Conservation (phyloP, 2,329 filamentous ascomycete species). For the Penicillium aurantiogriseum region DNA sequence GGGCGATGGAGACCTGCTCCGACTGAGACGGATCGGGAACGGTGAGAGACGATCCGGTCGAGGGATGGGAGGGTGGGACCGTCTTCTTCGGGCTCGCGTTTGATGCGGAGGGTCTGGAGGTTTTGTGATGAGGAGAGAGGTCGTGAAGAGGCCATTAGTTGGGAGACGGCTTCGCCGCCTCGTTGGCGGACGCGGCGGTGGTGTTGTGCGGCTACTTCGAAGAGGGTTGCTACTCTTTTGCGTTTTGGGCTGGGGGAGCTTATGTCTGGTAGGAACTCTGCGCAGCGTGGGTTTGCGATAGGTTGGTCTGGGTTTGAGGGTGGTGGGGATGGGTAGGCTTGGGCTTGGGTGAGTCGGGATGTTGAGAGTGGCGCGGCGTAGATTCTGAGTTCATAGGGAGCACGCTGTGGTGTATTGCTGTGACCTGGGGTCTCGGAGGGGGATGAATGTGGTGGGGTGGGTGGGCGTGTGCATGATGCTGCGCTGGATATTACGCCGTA, state of each 20-base stretch:
- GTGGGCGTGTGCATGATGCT: constrained; percentile 29
- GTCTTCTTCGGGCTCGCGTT: constrained; percentile 38
- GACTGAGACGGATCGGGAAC: constrained; percentile 36
- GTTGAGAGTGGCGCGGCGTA: constrained; percentile 40
- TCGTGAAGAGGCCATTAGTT: constrained; percentile 37
- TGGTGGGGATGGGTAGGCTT: constrained; percentile 36
- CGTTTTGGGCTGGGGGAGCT: constrained; percentile 44
- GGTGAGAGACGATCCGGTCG: constrained; percentile 30
- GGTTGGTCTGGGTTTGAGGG: constrained; percentile 17
- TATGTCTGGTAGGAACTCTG: constrained; percentile 40
- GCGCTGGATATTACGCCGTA: constrained; percentile 39
- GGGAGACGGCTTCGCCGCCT: constrained; percentile 42
- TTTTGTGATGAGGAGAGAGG: constrained; percentile 32
- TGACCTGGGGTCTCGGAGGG: constrained; percentile 25
- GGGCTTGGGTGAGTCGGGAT: constrained; percentile 34
- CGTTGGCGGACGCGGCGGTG: constrained; percentile 42
- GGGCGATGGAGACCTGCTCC: constrained; percentile 27
- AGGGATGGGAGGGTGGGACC: constrained; percentile 24
- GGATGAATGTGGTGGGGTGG: constrained; percentile 38
- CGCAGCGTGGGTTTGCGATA: constrained; percentile 17
- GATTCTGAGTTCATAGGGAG: constrained; percentile 35
- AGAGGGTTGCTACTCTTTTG: constrained; percentile 44
- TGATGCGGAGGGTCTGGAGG: constrained; percentile 33
- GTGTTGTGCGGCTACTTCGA: constrained; percentile 43
- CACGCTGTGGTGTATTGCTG: constrained; percentile 4